Evolutionary conservation across 2,329 filamentous ascomycete genomes (phyloP).

Genomic region (Ampelomyces quisqualis): DNA sequence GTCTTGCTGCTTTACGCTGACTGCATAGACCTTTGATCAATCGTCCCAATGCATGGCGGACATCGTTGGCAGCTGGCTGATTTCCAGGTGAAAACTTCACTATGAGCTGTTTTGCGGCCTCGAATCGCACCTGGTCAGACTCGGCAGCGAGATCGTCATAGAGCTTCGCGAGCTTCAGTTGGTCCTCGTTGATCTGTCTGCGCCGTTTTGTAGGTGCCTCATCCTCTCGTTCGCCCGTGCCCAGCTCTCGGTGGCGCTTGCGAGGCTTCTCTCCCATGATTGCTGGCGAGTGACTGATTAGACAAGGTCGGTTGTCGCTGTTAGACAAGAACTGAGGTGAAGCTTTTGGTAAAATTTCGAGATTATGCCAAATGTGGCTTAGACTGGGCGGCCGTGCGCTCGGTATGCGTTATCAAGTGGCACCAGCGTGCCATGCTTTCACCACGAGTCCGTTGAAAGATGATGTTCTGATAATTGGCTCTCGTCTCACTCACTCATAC

Average conservation of each 20-base stretch:
- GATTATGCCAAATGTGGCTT: neutral
- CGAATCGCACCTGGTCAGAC: slow-evolving; percentile 46
- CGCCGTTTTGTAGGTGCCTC: slow-evolving; percentile 35
- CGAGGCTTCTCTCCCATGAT: slow-evolving; percentile 30
- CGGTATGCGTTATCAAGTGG: too few species aligned
- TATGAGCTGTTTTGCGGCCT: slow-evolving; percentile 50
- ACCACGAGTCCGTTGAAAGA: too few species aligned
- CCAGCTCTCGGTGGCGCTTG: slow-evolving; percentile 32
- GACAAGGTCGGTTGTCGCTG: too few species aligned
- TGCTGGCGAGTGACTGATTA: neutral
- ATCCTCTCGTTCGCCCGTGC: slow-evolving; percentile 14
- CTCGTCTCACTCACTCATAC: too few species aligned
- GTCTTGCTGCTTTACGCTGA: slow-evolving; percentile 80
- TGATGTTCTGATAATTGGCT: too few species aligned
- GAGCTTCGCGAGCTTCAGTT: slow-evolving; percentile 48
- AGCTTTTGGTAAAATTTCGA: slow-evolving; percentile 3
- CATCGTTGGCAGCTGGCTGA: slow-evolving; percentile 39
- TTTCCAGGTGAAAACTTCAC: slow-evolving; percentile 44
- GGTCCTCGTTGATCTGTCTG: slow-evolving; percentile 43
- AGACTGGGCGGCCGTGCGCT: neutral
- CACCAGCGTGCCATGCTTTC: too few species aligned
- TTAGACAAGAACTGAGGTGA: too few species aligned
- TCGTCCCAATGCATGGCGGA: slow-evolving; percentile 46
- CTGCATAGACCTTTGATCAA: slow-evolving; percentile 88
- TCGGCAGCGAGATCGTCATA: slow-evolving; percentile 52